Evolutionary conservation across 2,329 filamentous ascomycete genomes (phyloP).

Genomic region (Venturia asperata): DNA sequence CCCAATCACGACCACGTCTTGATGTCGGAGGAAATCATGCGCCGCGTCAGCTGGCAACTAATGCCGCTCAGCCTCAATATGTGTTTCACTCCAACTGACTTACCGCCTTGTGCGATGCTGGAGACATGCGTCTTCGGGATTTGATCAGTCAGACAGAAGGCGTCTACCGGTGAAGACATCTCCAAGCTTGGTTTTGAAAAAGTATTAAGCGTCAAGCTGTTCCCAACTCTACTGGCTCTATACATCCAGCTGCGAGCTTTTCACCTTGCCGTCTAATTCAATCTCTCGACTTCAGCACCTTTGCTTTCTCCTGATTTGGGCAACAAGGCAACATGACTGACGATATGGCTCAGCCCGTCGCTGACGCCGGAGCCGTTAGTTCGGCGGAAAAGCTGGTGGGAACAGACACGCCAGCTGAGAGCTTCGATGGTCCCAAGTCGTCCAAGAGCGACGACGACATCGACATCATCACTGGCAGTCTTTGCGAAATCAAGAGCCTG

Average conservation of each 20-base stretch:
- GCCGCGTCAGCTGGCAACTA: background rate
- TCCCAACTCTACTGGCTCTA: background rate
- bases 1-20: background rate
- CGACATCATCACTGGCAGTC: background rate
- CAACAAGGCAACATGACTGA: background rate
- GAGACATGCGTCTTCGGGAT: background rate
- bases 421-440: background rate
- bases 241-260: background rate
- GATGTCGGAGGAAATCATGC: background rate
- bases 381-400: background rate
- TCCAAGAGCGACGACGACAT: constrained; percentile 11
- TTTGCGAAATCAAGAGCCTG: constrained; percentile 19
- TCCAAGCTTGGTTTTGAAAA: background rate
- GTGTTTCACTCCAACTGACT: too few species aligned
- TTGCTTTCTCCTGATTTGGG: background rate
- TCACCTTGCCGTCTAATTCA: background rate
- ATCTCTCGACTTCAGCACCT: background rate
- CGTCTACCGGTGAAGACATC: background rate
- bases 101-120: background rate
- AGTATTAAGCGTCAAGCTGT: background rate
- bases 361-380: background rate
- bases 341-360: background rate
- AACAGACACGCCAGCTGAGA: background rate
- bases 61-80: background rate
- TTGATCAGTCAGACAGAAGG: background rate